Base-by-base conservation (phyloP, 106 monocot species). In the Dendrobium nobile region DNA sequence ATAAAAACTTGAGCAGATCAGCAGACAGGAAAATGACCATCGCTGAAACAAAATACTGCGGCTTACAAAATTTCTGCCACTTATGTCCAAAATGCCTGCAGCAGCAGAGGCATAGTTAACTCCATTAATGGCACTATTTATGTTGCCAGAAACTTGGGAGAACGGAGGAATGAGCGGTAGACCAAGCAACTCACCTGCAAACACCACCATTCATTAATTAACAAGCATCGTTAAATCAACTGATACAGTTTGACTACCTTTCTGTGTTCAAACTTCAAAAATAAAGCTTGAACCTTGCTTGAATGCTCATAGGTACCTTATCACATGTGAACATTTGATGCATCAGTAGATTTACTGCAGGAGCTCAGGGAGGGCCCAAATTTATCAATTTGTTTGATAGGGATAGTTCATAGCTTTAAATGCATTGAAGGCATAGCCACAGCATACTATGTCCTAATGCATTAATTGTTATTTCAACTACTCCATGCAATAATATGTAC, bases 61-160 rank as follows among this genome's bases (percentile, higher is more conserved):
- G 20, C 75, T 82, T 83, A 97, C 96, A 81, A 97, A 97, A 78
- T 98, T 95, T 67, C 79, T 67, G 51, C 98, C 98, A 9, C 92
- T 98, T 80, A 82, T 78, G 83, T 98, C 98, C 42, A 98, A 79
- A 42, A 98, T 98, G 4, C 98, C 98, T 41, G 98, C 87, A 4
- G 95, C 94, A 0, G 98, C 94, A 0, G 95, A 95, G 7, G 98
- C 98, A 55, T 89, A 98, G 92, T 98, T 98, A 82, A 98, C 86
- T 18, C 98, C 98, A 45, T 90, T 92, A 22, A 89, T 59, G 20
- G 75, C 45, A 70, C 33, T 33, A 31, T 70, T 70, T 16, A 68
- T 81, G 9, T 87, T 79, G 24, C 84, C 85, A 58, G 92, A 83
- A 47, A 89, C 88, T 64, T 90, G 67, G 15, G 97, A 89, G 85